Evolutionary conservation across 2,329 filamentous ascomycete genomes (phyloP).

Genomic region (Aureobasidium sp.): DNA sequence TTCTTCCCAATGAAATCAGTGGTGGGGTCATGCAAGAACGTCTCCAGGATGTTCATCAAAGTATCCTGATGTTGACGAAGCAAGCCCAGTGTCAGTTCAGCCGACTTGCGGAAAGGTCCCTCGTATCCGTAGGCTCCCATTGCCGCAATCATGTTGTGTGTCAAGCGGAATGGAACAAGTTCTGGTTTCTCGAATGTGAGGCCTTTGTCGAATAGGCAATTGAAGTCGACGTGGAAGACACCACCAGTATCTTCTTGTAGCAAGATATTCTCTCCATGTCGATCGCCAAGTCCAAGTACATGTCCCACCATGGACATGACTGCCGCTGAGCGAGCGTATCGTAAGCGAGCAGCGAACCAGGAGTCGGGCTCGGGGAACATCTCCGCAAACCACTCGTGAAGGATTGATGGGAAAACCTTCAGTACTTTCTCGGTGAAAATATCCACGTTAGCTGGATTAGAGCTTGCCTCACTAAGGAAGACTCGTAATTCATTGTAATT

Average conservation of each 20-base stretch:
- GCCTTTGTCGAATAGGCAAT: slow-evolving; percentile 98
- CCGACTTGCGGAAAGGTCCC: slow-evolving; percentile 81
- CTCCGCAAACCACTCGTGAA: slow-evolving; percentile 92
- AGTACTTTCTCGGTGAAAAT: slow-evolving; percentile 65
- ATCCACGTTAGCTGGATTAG: slow-evolving; percentile 52
- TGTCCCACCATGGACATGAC: slow-evolving; percentile 99
- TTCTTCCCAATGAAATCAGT: slow-evolving; percentile 78
- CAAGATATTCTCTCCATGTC: slow-evolving; percentile 94
- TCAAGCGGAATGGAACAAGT: slow-evolving; percentile 88
- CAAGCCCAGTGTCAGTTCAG: slow-evolving; percentile 78
- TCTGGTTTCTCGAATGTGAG: slow-evolving; percentile 93
- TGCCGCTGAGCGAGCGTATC: slow-evolving; percentile 87
- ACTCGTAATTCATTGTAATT: slow-evolving; percentile 60
- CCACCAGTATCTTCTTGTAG: slow-evolving; percentile 91
- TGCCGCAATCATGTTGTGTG: slow-evolving; percentile 96
- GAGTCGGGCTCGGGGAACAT: slow-evolving; percentile 87
- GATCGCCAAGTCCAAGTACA: slow-evolving; percentile 84
- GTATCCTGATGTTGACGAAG: slow-evolving; percentile 91
- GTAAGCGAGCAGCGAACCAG: slow-evolving; percentile 84
- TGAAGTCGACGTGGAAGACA: slow-evolving; percentile 97
- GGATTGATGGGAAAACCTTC: slow-evolving; percentile 67
- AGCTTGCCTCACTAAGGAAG: slow-evolving; percentile 60
- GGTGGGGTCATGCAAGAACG: slow-evolving; percentile 94
- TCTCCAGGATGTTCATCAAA: slow-evolving; percentile 93
- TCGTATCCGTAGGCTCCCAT: slow-evolving; percentile 95